phyloP scores from a whole-genome alignment of 805 yeast genomes.

The Monosporozyma servazzii region DNA sequence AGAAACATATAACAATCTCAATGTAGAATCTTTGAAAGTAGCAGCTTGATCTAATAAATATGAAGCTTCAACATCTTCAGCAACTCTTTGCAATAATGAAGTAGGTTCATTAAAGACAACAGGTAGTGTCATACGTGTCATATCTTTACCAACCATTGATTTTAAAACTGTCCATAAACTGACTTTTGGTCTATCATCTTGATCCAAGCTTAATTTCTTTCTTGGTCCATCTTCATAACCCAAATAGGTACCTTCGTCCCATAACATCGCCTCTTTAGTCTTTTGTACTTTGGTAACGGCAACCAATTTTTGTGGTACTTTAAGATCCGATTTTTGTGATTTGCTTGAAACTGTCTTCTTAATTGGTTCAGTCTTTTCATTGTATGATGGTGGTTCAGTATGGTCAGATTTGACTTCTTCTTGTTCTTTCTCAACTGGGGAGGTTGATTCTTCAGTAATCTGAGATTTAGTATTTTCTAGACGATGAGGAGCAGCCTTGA shows the following conservation, averaged over 20 bases:
- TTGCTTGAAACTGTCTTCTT: not conserved
- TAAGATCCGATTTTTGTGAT: not conserved
- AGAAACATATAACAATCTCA: constrained; percentile 80
- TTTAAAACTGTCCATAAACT: constrained; percentile 91
- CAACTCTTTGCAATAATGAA: constrained; percentile 80
- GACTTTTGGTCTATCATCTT: constrained; percentile 79
- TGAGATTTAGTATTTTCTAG: not conserved
- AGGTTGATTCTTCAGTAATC: not conserved
- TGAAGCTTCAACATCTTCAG: constrained; percentile 89
- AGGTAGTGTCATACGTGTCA: constrained; percentile 92
- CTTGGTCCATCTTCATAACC: constrained; percentile 88
- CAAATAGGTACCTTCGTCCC: constrained; percentile 40
- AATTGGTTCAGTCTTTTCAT: not conserved
- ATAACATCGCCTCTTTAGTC: constrained; percentile 16
- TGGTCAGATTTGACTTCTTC: not conserved
- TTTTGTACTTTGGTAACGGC: constrained; percentile 18
- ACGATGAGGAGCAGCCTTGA: not conserved
- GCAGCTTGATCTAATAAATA: constrained; percentile 72
- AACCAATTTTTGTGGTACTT: constrained; percentile 3
- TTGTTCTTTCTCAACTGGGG: not conserved
- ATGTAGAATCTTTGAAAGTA: constrained; percentile 58
- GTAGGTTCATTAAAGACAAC: constrained; percentile 97
- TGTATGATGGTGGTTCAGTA: not conserved
- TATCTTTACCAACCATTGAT: constrained; percentile 91
- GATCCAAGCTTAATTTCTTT: constrained; percentile 54